These are phyloP conservation scores for Pseudogymnoascus sp. DNA, from an alignment of 2,329 filamentous ascomycete genomes.

Conservation along the genomic window DNA sequence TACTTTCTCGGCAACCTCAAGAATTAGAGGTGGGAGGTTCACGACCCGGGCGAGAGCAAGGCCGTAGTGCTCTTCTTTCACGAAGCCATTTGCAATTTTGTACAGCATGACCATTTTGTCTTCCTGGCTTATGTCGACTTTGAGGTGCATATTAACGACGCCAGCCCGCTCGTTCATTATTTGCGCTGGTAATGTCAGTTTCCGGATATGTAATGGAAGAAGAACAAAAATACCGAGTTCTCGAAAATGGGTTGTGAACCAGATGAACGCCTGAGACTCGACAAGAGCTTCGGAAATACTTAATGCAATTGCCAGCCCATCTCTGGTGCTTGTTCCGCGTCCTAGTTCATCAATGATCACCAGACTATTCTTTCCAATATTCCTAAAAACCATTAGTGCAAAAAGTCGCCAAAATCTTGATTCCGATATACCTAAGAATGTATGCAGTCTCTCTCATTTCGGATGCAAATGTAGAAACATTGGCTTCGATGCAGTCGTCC, in stretches of 20 bases:
- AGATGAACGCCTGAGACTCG: constrained; percentile 68
- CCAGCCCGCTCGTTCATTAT: constrained; percentile 68
- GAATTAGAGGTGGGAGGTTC: constrained; percentile 58
- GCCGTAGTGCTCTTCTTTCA: constrained; percentile 70
- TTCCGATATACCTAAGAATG: constrained; percentile 53
- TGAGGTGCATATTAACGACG: constrained; percentile 75
- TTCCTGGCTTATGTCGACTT: constrained; percentile 52
- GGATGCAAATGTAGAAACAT: constrained; percentile 84
- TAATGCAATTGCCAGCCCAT: constrained; percentile 82
- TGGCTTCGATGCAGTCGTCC: constrained; percentile 81
- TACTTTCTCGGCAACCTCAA: constrained; percentile 60
- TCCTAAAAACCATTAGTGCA: constrained; percentile 34
- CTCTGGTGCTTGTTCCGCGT: constrained; percentile 77
- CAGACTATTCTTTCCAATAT: constrained; percentile 68
- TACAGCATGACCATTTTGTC: constrained; percentile 79
- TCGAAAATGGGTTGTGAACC: constrained; percentile 90
- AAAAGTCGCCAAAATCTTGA: neutral
- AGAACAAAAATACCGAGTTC: constrained; percentile 48
- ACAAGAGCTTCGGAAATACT: constrained; percentile 84
- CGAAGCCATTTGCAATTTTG: constrained; percentile 63
- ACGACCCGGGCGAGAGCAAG: constrained; percentile 70
- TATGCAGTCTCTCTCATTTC: constrained; percentile 97
- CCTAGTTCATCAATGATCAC: constrained; percentile 89
- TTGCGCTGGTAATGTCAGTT: constrained; percentile 38
- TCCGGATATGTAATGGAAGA: neutral